These are phyloP conservation scores for Xylogone sp. DNA, from an alignment of 2,329 filamentous ascomycete species.

Conservation along the genomic window DNA sequence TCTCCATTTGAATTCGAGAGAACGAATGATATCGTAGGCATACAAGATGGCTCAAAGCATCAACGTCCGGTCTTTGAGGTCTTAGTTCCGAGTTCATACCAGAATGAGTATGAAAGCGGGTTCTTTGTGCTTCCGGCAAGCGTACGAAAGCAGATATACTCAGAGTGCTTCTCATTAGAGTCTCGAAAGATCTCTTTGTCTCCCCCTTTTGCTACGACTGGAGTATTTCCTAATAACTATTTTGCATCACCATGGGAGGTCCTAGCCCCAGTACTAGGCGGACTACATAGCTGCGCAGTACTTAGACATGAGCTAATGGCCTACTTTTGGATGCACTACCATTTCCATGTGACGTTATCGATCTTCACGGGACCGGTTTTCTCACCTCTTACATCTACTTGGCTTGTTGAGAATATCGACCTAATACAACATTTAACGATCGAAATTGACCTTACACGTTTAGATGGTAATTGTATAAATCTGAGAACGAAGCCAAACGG, in stretches of 20 bases:
- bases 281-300: conserved; percentile 11
- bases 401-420: conserved; percentile 17
- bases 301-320: conserved; percentile 24
- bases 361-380: conserved; percentile 18
- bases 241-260: conserved; percentile 23
- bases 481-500: background rate
- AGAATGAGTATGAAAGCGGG: background rate
- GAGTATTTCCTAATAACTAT: conserved; percentile 17
- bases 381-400: conserved; percentile 21
- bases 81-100: background rate
- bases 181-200: conserved; percentile 20
- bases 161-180: conserved; percentile 18
- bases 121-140: conserved; percentile 14
- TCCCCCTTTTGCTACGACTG: conserved; percentile 17
- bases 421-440: conserved; percentile 24
- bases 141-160: conserved; percentile 22
- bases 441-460: conserved; percentile 26
- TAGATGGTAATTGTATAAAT: conserved; percentile 17
- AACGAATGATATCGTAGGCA: background rate
- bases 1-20: background rate
- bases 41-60: background rate
- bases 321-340: conserved; percentile 27
- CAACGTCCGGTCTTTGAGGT: background rate
- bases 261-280: conserved; percentile 18
- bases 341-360: conserved; percentile 26